phyloP scores from a whole-genome alignment of 768 basidiomycete species.

The Leccinum fibrillosum region DNA sequence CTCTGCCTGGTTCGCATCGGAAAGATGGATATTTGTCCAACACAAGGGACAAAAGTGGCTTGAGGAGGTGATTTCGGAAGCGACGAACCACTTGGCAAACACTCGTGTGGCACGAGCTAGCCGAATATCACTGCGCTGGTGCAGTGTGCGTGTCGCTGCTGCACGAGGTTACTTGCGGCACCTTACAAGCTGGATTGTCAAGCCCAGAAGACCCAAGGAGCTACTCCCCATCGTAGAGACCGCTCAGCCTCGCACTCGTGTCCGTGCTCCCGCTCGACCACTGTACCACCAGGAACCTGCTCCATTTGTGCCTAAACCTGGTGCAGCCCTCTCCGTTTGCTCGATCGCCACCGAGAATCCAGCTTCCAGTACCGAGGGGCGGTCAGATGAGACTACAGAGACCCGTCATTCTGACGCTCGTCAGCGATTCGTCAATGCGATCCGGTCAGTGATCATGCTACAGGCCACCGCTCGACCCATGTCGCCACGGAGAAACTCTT shows the following conservation, averaged over 20 bases:
- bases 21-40: constrained; percentile 46
- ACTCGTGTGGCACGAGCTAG: constrained; percentile 24
- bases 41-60: constrained; percentile 53
- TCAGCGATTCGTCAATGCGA: constrained; percentile 40
- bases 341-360: constrained; percentile 27
- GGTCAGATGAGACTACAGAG: constrained; percentile 25
- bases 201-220: constrained; percentile 19
- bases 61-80: constrained; percentile 39
- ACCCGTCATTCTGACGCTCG: constrained; percentile 29
- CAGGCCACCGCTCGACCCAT: constrained; percentile 31
- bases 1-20: constrained; percentile 52
- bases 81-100: constrained; percentile 24
- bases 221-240: constrained; percentile 23
- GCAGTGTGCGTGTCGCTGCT: constrained; percentile 16
- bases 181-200: constrained; percentile 24
- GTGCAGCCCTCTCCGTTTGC: constrained; percentile 23
- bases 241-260: constrained; percentile 13
- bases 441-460: constrained; percentile 47
- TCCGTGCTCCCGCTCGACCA: constrained; percentile 9
- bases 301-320: constrained; percentile 17
- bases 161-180: constrained; percentile 23
- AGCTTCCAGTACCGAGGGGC: constrained; percentile 26
- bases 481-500: constrained; percentile 31
- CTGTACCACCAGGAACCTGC: constrained; percentile 24
- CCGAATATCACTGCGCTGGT: constrained; percentile 27